phyloP scores from a whole-genome alignment of 148 eudicot species.

The Amaranthus cruentus region DNA sequence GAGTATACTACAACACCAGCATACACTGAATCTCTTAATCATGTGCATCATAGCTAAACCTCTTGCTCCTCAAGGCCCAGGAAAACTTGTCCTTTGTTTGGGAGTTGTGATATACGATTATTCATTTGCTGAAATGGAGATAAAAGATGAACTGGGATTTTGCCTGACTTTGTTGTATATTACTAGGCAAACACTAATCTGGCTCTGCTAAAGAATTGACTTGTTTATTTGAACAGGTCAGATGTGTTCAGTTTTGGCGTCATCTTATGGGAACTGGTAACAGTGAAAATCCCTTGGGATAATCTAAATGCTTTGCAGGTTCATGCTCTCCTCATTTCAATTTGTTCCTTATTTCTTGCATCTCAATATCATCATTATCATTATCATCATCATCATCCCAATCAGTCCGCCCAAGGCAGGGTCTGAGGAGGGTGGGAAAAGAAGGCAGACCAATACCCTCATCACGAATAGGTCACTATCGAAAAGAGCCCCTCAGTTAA shows the following conservation, averaged over 20 bases:
- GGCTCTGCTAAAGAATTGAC: slow-evolving; percentile 4
- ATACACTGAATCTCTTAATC: too few species aligned
- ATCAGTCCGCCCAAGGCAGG: too few species aligned
- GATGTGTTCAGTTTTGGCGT: slow-evolving; percentile 91
- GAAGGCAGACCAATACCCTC: too few species aligned
- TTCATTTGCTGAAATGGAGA: not conserved
- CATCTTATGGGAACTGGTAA: slow-evolving; percentile 79
- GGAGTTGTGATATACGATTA: not conserved
- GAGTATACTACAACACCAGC: not conserved
- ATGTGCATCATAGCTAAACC: not conserved
- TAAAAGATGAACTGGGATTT: not conserved
- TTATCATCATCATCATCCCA: too few species aligned
- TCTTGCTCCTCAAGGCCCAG: not conserved
- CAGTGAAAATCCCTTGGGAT: slow-evolving; percentile 67
- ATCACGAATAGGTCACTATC: too few species aligned
- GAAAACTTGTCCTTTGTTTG: not conserved
- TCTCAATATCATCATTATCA: not conserved
- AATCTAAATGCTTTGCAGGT: slow-evolving; percentile 77
- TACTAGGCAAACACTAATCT: not conserved
- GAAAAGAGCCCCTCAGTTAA: too few species aligned
- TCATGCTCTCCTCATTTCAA: not conserved
- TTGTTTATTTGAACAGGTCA: slow-evolving; percentile 43
- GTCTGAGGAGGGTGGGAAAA: too few species aligned
- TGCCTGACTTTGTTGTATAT: not conserved
- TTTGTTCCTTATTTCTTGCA: not conserved